Percentiles rank a stretch among this genome's conserved stretches.
Conservation (phyloP, 345 rosid genomes). For the Alliaria petiolata region DNA sequence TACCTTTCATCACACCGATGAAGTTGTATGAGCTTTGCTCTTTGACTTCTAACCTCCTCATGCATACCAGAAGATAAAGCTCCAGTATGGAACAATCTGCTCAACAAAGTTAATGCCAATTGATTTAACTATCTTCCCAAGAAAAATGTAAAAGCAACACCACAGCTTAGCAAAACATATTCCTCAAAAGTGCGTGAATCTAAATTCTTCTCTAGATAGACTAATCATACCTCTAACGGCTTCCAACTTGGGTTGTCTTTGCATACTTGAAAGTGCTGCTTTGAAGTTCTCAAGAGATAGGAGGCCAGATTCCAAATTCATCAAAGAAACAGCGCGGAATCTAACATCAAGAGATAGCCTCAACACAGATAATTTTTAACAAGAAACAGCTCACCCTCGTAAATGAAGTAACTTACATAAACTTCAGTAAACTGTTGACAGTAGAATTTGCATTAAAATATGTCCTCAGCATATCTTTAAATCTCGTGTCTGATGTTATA, state of each 20-base stretch:
- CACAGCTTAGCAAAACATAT: not conserved
- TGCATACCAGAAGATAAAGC: constrained; percentile 80
- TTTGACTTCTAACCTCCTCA: constrained; percentile 82
- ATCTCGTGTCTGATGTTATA: constrained; percentile 60
- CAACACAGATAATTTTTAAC: constrained; percentile 4
- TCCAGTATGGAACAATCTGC: constrained; percentile 91
- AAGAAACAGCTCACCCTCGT: constrained; percentile 13
- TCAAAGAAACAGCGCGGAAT: constrained; percentile 61
- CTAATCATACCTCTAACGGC: constrained; percentile 53
- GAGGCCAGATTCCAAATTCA: constrained; percentile 63
- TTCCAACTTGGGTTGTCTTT: constrained; percentile 80
- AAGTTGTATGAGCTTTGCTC: constrained; percentile 87
- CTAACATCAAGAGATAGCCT: constrained; percentile 40
- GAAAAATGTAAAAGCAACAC: not conserved
- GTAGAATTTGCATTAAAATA: constrained; percentile 49
- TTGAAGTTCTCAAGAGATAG: constrained; percentile 75
- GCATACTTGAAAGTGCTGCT: constrained; percentile 58
- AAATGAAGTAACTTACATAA: constrained; percentile 55
- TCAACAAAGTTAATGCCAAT: not conserved
- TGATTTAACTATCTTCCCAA: not conserved
- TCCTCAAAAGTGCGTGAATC: not conserved
- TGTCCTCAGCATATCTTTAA: constrained; percentile 51
- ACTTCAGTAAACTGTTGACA: constrained; percentile 55
- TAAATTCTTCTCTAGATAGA: not conserved
- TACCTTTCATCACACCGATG: constrained; percentile 84